Base-by-base conservation (phyloP, 1,284 basidiomycete genomes). In the Puccinia polysora region DNA sequence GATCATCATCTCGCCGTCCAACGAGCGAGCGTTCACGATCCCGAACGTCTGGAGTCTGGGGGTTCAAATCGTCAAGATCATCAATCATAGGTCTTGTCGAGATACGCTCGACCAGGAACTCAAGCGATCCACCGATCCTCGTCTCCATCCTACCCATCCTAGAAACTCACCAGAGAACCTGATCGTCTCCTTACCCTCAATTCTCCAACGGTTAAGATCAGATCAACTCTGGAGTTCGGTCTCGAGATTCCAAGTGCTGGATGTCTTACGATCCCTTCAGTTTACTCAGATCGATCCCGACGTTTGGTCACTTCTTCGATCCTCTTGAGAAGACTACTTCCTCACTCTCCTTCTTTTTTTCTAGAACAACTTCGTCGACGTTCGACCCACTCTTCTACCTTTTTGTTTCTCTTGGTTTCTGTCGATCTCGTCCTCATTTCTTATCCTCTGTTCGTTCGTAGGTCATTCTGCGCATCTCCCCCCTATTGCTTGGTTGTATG, bases 241-340 rank as follows among this genome's bases (percentile, higher is more conserved):
- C 56, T 38, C 15, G 20, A 10, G 2, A 18, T 20, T 36, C 12
- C 6, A 15, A 2, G 18, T 56, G 15, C 15, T 36, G 4, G 55
- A 34, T 38, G 56, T 59, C 36, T n/a, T 59, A 2, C 36, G 36
- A 2, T 2, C 12, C 2, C 56, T 59, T 14, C 34, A 59, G 18
- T 25, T 59, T 25, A 34, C 10, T 40, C 36, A 34, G 43, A 59
- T n/a, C 36, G 36, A 3, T 23, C 34, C 56, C 20, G n/a, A 59
- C 18, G 23, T 38, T 34, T 59, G 56, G 56, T 38, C 36, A n/a
- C n/a, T n/a, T n/a, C n/a, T n/a, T n/a, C n/a, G 30, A 59, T 59
- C 36, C 56, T 23, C 1, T 40, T 14, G 15, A 8, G 36, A 4
- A 14, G 15, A 14, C n/a, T 18, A 6, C 56, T 25, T 5, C 56